Conservation (phyloP, 2,329 filamentous ascomycete species). For the Alternaria dauci region DNA sequence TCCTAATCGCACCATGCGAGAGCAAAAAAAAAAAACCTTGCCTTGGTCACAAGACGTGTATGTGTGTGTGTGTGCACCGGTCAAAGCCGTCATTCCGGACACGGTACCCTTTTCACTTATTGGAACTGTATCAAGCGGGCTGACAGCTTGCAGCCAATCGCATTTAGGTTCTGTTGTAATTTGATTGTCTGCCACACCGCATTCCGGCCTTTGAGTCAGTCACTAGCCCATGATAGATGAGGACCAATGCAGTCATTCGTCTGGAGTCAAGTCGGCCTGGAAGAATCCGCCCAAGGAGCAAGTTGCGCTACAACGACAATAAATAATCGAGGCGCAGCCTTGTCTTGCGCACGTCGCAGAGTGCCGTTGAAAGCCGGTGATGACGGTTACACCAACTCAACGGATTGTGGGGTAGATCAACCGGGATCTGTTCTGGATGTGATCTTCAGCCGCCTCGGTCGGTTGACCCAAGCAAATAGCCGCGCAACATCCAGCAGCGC, state of each 20-base stretch:
- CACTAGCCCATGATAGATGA: slow-evolving; percentile 35
- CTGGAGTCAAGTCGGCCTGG: slow-evolving; percentile 19
- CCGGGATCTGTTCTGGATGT: slow-evolving; percentile 17
- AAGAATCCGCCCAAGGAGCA: slow-evolving; percentile 8
- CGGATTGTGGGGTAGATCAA: slow-evolving; percentile 38
- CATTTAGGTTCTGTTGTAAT: slow-evolving; percentile 32
- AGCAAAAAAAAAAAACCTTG: slow-evolving; percentile 32
- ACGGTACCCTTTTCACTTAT: slow-evolving; percentile 27
- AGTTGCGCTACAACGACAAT: slow-evolving; percentile 5
- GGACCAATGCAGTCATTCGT: slow-evolving; percentile 33
- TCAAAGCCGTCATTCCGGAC: slow-evolving; percentile 32
- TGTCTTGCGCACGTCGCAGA: slow-evolving; percentile 24
- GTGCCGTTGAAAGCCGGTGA: slow-evolving; percentile 26
- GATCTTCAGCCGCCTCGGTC: slow-evolving; percentile 31
- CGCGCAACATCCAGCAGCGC: slow-evolving; percentile 20
- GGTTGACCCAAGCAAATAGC: slow-evolving; percentile 34
- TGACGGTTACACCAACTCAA: slow-evolving; percentile 30
- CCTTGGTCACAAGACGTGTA: slow-evolving; percentile 45
- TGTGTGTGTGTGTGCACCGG: slow-evolving; percentile 36
- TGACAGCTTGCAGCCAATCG: slow-evolving; percentile 41
- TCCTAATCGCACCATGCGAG: slow-evolving; percentile 32
- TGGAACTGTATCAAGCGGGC: slow-evolving; percentile 27
- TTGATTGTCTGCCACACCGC: slow-evolving; percentile 51
- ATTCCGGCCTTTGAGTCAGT: slow-evolving; percentile 30
- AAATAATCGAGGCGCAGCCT: slow-evolving; percentile 22